A percentile compares a stretch with the other conserved stretches of the same genome.
These are phyloP conservation scores for Alternaria alternata DNA, from an alignment of 2,329 filamentous ascomycete species.

Conservation along the genomic window DNA sequence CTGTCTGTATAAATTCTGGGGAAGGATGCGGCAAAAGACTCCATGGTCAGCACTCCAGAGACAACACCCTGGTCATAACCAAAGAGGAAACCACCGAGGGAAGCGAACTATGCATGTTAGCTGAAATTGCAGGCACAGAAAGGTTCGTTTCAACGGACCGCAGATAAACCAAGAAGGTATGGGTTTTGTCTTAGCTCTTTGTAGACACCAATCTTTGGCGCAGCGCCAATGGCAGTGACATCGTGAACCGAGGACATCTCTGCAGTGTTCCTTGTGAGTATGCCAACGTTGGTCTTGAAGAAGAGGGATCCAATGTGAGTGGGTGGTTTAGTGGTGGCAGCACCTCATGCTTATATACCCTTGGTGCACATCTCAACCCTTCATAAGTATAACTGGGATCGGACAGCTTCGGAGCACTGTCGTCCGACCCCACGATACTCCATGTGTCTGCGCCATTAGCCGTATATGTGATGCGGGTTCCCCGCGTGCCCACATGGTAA, in stretches of 20 bases:
- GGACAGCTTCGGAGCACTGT: constrained; percentile 24
- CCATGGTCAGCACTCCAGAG: constrained; percentile 31
- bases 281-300: not conserved
- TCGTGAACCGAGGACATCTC: constrained; percentile 4
- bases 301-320: not conserved
- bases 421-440: constrained; percentile 22
- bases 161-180: constrained; percentile 30
- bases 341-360: constrained; percentile 14
- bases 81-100: constrained; percentile 31
- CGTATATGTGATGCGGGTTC: constrained; percentile 4
- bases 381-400: constrained; percentile 16
- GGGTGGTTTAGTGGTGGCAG: not conserved
- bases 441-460: constrained; percentile 7
- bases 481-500: constrained; percentile 17
- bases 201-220: constrained; percentile 27
- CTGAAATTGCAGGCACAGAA: fast-evolving
- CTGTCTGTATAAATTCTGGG: constrained; percentile 29
- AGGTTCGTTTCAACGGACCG: constrained; percentile 6
- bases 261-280: not conserved
- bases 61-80: constrained; percentile 35
- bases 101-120: constrained; percentile 25
- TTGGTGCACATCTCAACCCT: not conserved
- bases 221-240: constrained; percentile 7
- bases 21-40: constrained; percentile 30
- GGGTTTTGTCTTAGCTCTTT: constrained; percentile 31